A percentile compares a stretch with the other conserved stretches of the same genome.
These are phyloP conservation scores for Penicillium maclennaniae DNA, from an alignment of 495 filamentous ascomycete genomes.

Conservation along the genomic window DNA sequence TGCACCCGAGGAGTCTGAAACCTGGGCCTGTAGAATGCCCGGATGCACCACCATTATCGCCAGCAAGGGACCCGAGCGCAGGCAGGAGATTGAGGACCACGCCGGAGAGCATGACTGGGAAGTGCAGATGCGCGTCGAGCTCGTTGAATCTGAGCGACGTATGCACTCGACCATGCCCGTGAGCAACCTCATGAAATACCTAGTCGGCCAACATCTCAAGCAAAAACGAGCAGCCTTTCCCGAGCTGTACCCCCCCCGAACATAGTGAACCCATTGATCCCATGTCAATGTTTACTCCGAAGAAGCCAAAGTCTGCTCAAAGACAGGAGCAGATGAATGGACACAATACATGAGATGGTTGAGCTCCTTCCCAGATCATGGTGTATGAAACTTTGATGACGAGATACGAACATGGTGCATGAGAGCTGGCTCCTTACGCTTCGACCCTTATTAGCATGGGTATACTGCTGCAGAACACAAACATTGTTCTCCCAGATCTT, in stretches of 20 bases:
- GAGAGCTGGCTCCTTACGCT: neutral
- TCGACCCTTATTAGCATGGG: neutral
- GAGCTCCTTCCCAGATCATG: slow-evolving; percentile 5
- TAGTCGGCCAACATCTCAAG: slow-evolving; percentile 22
- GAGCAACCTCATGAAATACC: slow-evolving; percentile 36
- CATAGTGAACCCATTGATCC: neutral
- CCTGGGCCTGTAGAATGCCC: slow-evolving; percentile 67
- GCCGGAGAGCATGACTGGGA: slow-evolving; percentile 62
- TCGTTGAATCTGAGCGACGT: slow-evolving; percentile 48
- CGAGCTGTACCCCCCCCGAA: slow-evolving; percentile 14
- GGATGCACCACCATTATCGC: slow-evolving; percentile 62
- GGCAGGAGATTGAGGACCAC: slow-evolving; percentile 60
- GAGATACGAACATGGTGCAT: neutral
- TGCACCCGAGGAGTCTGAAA: slow-evolving; percentile 39
- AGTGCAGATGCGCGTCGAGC: slow-evolving; percentile 54
- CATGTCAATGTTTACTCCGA: neutral
- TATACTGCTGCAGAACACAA: neutral
- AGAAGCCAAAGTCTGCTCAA: neutral
- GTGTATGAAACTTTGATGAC: slow-evolving; percentile 8
- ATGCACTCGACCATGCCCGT: slow-evolving; percentile 39
- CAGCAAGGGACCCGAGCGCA: slow-evolving; percentile 52
- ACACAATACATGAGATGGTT: slow-evolving; percentile 8
- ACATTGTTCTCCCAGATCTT: neutral
- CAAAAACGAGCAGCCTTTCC: slow-evolving; percentile 28
- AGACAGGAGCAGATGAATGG: slow-evolving; percentile 7